These are phyloP conservation scores for Phytomonas sp. DNA, from an alignment of 208 protist species.

Conservation along the genomic window DNA sequence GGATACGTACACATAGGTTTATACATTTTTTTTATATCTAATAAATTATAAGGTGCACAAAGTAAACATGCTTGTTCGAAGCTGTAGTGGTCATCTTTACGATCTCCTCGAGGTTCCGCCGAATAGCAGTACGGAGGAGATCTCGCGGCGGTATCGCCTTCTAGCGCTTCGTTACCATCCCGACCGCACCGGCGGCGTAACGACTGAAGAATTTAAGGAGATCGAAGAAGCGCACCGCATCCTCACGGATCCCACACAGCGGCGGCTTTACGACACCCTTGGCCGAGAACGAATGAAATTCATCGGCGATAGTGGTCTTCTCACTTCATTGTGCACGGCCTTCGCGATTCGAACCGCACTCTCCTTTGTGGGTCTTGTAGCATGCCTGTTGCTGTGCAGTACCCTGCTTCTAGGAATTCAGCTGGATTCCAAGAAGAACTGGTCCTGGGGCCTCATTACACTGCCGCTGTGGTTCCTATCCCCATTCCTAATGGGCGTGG, in stretches of 20 bases:
- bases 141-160: slow-evolving; percentile 76
- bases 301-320: slow-evolving; percentile 27
- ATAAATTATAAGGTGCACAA: slow-evolving; percentile 5
- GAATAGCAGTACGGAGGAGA: slow-evolving; percentile 48
- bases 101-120: slow-evolving; percentile 50
- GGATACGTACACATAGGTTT: not conserved
- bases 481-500: slow-evolving; percentile 19
- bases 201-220: slow-evolving; percentile 76
- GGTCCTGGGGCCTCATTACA: slow-evolving; percentile 23
- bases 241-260: slow-evolving; percentile 91
- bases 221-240: slow-evolving; percentile 96
- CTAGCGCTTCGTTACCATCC: slow-evolving; percentile 88
- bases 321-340: slow-evolving; percentile 15
- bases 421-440: slow-evolving; percentile 13
- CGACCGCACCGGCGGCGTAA: slow-evolving; percentile 66
- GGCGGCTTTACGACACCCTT: slow-evolving; percentile 93
- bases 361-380: slow-evolving; percentile 12
- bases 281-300: slow-evolving; percentile 92
- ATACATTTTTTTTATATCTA: slow-evolving; percentile 6
- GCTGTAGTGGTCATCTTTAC: slow-evolving; percentile 58
- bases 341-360: slow-evolving; percentile 13
- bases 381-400: slow-evolving; percentile 10
- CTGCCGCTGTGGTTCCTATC: slow-evolving; percentile 31
- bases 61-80: slow-evolving; percentile 30
- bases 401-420: slow-evolving; percentile 21